These are phyloP conservation scores for Kwoniella sp. DNA, from an alignment of 768 basidiomycete genomes.

Conservation along the genomic window DNA sequence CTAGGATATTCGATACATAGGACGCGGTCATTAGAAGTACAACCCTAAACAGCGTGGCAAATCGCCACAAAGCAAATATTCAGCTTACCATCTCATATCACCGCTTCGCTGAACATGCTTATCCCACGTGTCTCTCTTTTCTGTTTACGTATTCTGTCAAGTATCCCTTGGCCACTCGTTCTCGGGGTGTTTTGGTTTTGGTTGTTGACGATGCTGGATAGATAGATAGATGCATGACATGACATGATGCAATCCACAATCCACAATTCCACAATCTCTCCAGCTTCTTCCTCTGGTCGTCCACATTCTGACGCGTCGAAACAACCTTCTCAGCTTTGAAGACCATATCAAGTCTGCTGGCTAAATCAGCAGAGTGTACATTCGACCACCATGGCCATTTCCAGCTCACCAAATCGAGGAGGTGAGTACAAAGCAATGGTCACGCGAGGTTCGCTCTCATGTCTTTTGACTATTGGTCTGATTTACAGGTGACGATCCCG, in stretches of 20 bases:
- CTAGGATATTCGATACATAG: slow-evolving; percentile 3
- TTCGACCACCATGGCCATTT: slow-evolving; percentile 11
- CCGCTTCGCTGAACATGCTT: background rate
- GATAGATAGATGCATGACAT: background rate
- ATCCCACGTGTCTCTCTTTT: background rate
- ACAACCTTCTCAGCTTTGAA: too few species aligned
- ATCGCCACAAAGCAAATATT: slow-evolving; percentile 1
- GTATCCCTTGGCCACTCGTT: background rate
- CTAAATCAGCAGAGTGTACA: background rate
- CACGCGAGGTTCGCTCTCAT: slow-evolving; percentile 8
- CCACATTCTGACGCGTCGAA: too few species aligned
- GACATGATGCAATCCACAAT: too few species aligned
- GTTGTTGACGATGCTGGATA: background rate
- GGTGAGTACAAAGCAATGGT: background rate
- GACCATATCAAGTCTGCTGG: too few species aligned
- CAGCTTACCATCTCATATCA: background rate
- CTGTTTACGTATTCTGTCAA: background rate
- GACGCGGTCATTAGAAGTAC: background rate
- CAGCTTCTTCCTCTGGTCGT: too few species aligned
- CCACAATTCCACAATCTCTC: too few species aligned
- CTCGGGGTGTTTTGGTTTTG: too few species aligned
- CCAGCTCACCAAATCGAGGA: background rate
- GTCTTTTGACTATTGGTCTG: too few species aligned
- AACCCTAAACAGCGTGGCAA: background rate
- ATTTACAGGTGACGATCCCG: slow-evolving; percentile 20